A percentile compares a stretch with the other conserved stretches of the same genome.
Conservation (phyloP, 2,329 filamentous ascomycete genomes). For the Orbilia brochopaga region DNA sequence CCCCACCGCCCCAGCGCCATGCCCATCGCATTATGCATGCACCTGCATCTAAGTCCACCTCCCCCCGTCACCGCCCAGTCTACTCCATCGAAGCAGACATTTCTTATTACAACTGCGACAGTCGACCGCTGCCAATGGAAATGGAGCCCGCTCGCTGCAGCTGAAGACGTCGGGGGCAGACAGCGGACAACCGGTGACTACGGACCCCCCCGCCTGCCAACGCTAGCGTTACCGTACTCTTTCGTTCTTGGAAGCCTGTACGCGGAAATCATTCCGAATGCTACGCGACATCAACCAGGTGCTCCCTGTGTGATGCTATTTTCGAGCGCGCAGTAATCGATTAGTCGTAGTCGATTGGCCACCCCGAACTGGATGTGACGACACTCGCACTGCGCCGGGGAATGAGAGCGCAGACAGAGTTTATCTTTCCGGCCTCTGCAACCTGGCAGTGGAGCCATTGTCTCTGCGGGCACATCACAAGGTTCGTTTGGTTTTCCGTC, state of each 20-base stretch:
- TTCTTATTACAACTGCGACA: neutral
- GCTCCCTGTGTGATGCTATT: conserved; percentile 36
- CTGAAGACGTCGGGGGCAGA: too few relatives aligned
- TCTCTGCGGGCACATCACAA: neutral
- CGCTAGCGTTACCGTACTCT: conserved; percentile 32
- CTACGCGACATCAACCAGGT: conserved; percentile 28
- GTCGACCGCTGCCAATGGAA: too few relatives aligned
- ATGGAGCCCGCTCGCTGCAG: too few relatives aligned
- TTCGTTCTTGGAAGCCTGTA: conserved; percentile 11
- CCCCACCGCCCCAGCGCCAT: neutral
- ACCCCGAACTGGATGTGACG: conserved; percentile 40
- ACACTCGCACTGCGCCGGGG: conserved; percentile 20
- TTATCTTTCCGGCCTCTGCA: conserved; percentile 7
- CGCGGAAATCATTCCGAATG: conserved; percentile 34
- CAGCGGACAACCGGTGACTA: neutral
- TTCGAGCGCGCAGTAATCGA: conserved; percentile 32
- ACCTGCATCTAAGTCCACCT: conserved; percentile 2
- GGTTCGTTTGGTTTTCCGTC: conserved; percentile 11
- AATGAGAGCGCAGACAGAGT: conserved; percentile 9
- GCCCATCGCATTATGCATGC: conserved; percentile 2
- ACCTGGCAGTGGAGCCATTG: neutral
- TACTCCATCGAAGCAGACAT: neutral
- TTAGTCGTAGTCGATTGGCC: conserved; percentile 42
- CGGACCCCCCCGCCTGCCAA: conserved; percentile 7
- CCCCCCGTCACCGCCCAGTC: neutral